Evolutionary conservation across 257 asterid species (phyloP).

Genomic region (Knoxia roxburghii): DNA sequence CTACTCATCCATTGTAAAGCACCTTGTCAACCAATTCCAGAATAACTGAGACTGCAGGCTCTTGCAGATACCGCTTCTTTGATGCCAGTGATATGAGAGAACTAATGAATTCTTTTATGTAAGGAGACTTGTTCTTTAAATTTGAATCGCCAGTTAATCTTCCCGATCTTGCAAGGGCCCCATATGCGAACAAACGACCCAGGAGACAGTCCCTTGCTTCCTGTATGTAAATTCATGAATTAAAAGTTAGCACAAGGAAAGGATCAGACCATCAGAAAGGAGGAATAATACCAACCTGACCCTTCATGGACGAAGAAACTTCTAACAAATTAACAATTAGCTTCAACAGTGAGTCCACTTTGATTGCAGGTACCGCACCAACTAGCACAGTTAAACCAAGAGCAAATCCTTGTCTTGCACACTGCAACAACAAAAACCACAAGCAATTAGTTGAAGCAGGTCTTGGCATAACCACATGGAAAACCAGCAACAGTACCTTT

Average conservation of each 20-base stretch:
- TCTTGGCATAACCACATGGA: no score
- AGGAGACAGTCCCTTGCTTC: slow-evolving; percentile 77
- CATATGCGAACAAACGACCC: slow-evolving; percentile 95
- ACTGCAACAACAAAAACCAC: slow-evolving; percentile 44
- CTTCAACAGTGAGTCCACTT: slow-evolving; percentile 71
- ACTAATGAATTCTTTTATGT: slow-evolving; percentile 55
- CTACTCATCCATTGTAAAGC: neutral
- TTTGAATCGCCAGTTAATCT: slow-evolving; percentile 64
- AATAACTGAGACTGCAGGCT: slow-evolving; percentile 72
- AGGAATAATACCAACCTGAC: slow-evolving; percentile 63
- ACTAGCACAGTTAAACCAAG: slow-evolving; percentile 70
- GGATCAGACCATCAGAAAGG: neutral
- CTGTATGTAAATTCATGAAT: slow-evolving; percentile 37
- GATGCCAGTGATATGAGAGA: slow-evolving; percentile 63
- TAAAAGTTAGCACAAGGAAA: slow-evolving; percentile 12
- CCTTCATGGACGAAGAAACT: slow-evolving; percentile 88
- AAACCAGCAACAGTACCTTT: neutral
- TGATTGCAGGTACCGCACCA: slow-evolving; percentile 60
- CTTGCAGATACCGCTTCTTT: slow-evolving; percentile 88
- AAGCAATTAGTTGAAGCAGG: no score
- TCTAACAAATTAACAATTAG: slow-evolving; percentile 70
- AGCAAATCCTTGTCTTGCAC: slow-evolving; percentile 98
- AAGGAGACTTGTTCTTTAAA: slow-evolving; percentile 39
- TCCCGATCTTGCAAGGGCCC: slow-evolving; percentile 94
- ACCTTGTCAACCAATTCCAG: slow-evolving; percentile 87